Base-by-base conservation (phyloP, 192 early-diverging fungal species). In the Physocladia obscura region DNA sequence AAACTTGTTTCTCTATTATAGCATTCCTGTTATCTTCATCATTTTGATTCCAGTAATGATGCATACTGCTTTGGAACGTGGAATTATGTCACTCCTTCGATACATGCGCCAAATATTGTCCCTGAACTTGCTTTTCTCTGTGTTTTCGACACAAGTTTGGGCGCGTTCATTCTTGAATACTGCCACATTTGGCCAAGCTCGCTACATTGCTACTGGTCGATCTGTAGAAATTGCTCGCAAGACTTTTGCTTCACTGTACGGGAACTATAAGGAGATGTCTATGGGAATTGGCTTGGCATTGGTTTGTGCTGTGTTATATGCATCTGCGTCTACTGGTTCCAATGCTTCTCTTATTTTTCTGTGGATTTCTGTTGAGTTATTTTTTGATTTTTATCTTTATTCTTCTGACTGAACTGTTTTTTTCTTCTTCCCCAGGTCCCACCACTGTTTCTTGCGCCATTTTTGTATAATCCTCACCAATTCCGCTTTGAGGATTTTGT, bases 401-500 rank as follows among this genome's bases (percentile, higher is more conserved):
- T n/a, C n/a, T n/a, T n/a, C n/a, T n/a, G n/a, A n/a, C n/a, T 48
- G 44, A 48, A 13, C 44, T 48, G 44, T n/a, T 48, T 48, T 48
- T 13, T 48, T 48, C n/a, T 89, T n/a, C n/a, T n/a, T n/a, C n/a
- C n/a, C n/a, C n/a, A 44, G 40, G 40, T 44, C 40, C 70, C 89
- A 30, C 89, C 92, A 5, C 73, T 94, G 39, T 74, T 88, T 49
- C 79, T 94, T 49, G 89, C 93, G 50, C 92, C 93, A 1, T 94
- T 93, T 72, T 55, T 94, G 38, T 94, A 92, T 76, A 94, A 94
- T 61, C 92, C 91, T n/a, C 91, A 92, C 67, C 93, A 94, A 76
- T 93, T 94, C 56, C 80, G 87, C n/a, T 79, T 92, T 57, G 80
- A 80, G 0, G 89, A 90, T 69, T 93, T 93, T 71, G 79, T 92